These are phyloP conservation scores for Diaporthe sp. DNA, from an alignment of 2,329 filamentous ascomycete genomes.

Conservation along the genomic window DNA sequence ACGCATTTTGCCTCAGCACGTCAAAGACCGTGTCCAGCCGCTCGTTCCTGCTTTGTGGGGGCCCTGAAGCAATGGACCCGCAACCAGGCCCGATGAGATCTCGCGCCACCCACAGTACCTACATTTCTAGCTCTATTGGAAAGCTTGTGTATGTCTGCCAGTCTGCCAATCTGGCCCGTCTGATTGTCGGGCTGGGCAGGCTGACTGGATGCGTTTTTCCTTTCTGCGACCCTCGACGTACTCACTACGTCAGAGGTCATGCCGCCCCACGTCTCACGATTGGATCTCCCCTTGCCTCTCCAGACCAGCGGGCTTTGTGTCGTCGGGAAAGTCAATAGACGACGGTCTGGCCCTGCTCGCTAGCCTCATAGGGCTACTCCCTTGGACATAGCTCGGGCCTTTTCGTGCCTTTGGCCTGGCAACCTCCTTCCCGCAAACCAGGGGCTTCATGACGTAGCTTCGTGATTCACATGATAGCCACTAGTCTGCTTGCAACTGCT, in stretches of 20 bases:
- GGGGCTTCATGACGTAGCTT: constrained; percentile 32
- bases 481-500: constrained; percentile 24
- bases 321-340: constrained; percentile 8
- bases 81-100: constrained; percentile 9
- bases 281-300: not conserved
- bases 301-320: constrained; percentile 1
- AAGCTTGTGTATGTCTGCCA: constrained; percentile 13
- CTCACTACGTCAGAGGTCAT: constrained; percentile 32
- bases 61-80: not conserved
- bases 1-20: not conserved
- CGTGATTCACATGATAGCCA: constrained; percentile 37
- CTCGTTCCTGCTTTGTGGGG: constrained; percentile 22
- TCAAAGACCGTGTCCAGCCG: constrained; percentile 20
- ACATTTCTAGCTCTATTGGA: not conserved
- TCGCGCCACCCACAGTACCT: constrained; percentile 4
- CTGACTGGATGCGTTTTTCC: not conserved
- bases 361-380: constrained; percentile 14
- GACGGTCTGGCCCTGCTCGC: constrained; percentile 18
- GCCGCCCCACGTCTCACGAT: constrained; percentile 23
- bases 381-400: not conserved
- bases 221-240: constrained; percentile 17
- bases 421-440: constrained; percentile 14
- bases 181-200: not conserved
- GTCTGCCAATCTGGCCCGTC: not conserved
- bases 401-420: constrained; percentile 23